Percentiles rank a stretch among this genome's conserved stretches.
Conservation (phyloP, 2,329 filamentous ascomycete species). For the Pseudogymnoascus verrucosus region DNA sequence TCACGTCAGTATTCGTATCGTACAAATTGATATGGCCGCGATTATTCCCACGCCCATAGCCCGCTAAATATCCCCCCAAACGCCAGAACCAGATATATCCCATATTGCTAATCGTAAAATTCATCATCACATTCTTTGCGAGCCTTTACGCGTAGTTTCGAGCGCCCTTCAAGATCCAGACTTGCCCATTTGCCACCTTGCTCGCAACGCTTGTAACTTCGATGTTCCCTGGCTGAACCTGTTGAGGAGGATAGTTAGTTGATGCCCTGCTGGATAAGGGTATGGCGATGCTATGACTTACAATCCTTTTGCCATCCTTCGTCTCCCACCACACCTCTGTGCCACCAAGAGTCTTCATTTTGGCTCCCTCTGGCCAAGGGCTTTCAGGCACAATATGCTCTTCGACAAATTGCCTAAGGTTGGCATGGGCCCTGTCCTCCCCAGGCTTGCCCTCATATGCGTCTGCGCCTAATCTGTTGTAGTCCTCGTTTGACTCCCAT, state of each 20-base stretch:
- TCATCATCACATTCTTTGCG: background rate
- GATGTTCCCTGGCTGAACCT: slow-evolving; percentile 73
- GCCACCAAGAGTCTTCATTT: slow-evolving; percentile 59
- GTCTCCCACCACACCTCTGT: slow-evolving; percentile 75
- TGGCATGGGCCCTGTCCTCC: slow-evolving; percentile 65
- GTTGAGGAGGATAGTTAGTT: slow-evolving; percentile 12
- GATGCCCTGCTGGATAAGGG: background rate
- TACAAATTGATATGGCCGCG: slow-evolving; percentile 1
- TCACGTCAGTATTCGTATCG: background rate
- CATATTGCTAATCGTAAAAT: background rate
- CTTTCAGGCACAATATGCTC: slow-evolving; percentile 69
- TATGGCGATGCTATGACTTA: slow-evolving; percentile 35
- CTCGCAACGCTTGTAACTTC: slow-evolving; percentile 68
- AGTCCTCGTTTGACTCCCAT: slow-evolving; percentile 73
- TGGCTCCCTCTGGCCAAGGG: slow-evolving; percentile 65
- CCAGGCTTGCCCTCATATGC: slow-evolving; percentile 73
- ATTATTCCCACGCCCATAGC: background rate
- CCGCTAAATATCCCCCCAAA: background rate
- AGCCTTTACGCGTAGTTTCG: slow-evolving; percentile 23
- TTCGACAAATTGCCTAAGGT: slow-evolving; percentile 75
- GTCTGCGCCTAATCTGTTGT: slow-evolving; percentile 54
- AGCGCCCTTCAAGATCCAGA: slow-evolving; percentile 53
- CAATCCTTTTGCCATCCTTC: slow-evolving; percentile 57
- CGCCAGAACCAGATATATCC: background rate
- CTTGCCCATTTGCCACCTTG: slow-evolving; percentile 77